phyloP scores from a whole-genome alignment of 1,284 basidiomycete genomes.

The Ustilago shanxiensis region DNA sequence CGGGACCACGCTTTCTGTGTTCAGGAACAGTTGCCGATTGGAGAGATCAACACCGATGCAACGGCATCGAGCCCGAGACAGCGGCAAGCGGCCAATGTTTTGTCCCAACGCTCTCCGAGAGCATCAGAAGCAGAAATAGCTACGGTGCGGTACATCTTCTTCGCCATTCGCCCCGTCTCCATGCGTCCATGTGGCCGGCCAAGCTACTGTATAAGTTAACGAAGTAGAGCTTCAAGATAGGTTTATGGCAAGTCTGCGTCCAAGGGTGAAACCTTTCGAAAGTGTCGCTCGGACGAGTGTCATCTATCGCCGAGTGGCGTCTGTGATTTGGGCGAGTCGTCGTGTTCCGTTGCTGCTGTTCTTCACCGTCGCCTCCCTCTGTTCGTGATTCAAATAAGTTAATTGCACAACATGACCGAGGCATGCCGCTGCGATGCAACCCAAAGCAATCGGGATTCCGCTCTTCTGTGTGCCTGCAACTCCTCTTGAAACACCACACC shows the following conservation, averaged over 20 bases:
- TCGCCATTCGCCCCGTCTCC: not conserved
- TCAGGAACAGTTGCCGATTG: not conserved
- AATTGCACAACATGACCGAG: slow-evolving; percentile 1
- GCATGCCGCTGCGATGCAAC: not conserved
- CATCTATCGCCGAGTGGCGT: slow-evolving; percentile 10
- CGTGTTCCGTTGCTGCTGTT: not conserved
- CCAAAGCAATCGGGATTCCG: too few species aligned
- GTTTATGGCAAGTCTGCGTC: too few species aligned
- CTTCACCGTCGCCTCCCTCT: not conserved
- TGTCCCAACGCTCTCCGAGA: slow-evolving; percentile 1
- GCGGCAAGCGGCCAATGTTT: not conserved
- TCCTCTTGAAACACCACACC: too few species aligned
- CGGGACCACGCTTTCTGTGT: too few species aligned
- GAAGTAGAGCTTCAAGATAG: too few species aligned
- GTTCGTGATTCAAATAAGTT: not conserved
- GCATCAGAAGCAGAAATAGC: not conserved
- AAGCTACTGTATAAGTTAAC: too few species aligned
- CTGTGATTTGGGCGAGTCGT: not conserved
- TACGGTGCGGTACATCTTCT: not conserved
- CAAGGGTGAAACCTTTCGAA: too few species aligned
- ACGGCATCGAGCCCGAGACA: slow-evolving; percentile 8
- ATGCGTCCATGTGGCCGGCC: too few species aligned
- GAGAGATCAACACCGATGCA: not conserved
- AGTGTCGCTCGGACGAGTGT: not conserved
- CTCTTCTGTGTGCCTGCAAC: too few species aligned